Percentiles rank a stretch among this genome's conserved stretches.
phyloP scores from a whole-genome alignment of 345 rosid genomes.

The Pistacia atlantica region DNA sequence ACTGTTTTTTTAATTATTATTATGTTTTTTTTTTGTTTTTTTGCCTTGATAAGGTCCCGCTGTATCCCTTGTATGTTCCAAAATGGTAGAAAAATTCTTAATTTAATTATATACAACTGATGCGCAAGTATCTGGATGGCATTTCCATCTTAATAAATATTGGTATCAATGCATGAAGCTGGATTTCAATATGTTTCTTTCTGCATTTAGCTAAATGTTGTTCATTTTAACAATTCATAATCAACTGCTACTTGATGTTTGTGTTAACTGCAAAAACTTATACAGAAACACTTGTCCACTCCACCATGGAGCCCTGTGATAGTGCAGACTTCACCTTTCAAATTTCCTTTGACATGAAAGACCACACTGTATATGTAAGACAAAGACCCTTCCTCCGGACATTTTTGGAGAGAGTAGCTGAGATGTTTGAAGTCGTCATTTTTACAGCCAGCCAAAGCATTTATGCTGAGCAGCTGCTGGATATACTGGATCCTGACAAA shows the following conservation, averaged over 20 bases:
- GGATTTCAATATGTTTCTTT: neutral
- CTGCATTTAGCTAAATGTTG: neutral
- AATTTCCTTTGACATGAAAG: conserved; percentile 86
- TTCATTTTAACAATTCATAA: neutral
- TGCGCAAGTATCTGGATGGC: neutral
- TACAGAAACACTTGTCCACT: conserved; percentile 95
- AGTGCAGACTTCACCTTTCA: conserved; percentile 83
- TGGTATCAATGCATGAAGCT: neutral
- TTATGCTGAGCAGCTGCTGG: conserved; percentile 79
- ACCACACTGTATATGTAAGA: conserved; percentile 77
- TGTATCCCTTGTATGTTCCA: neutral
- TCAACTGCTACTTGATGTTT: neutral
- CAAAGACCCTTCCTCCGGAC: conserved; percentile 77
- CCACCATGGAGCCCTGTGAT: conserved; percentile 67
- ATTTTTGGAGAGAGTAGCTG: conserved; percentile 88
- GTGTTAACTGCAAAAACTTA: neutral
- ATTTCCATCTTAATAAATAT: neutral
- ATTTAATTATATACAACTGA: neutral
- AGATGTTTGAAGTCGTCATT: conserved; percentile 77
- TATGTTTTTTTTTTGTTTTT: too few species aligned
- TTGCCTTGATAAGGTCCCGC: too few species aligned
- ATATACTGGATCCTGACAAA: conserved; percentile 76
- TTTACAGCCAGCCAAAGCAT: conserved; percentile 93
- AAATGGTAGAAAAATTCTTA: neutral
- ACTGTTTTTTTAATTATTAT: too few species aligned